These are phyloP conservation scores for Priceomyces castillae DNA, from an alignment of 805 yeast species.

Conservation along the genomic window DNA sequence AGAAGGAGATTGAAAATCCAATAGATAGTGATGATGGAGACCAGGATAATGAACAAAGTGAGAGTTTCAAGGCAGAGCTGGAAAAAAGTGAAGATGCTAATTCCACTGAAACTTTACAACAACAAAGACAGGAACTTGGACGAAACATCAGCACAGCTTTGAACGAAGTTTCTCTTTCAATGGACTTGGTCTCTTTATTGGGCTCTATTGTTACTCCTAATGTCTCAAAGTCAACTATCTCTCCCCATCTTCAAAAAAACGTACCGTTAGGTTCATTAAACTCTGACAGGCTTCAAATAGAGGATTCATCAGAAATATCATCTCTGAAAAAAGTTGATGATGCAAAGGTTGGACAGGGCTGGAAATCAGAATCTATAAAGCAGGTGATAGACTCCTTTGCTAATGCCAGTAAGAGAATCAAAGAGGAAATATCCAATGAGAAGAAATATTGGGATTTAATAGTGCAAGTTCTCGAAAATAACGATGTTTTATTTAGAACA, in stretches of 20 bases:
- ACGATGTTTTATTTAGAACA: conserved; percentile 67
- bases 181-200: conserved; percentile 83
- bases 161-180: conserved; percentile 83
- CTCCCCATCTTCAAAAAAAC: conserved; percentile 72
- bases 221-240: conserved; percentile 83
- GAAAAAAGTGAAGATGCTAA: conserved; percentile 8
- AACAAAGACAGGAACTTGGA: conserved; percentile 52
- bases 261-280: conserved; percentile 75
- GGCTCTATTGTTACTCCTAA: conserved; percentile 81
- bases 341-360: conserved; percentile 61
- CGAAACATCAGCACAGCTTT: conserved; percentile 61
- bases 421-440: conserved; percentile 58
- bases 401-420: conserved; percentile 49
- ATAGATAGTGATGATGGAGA: background rate
- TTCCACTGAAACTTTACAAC: conserved; percentile 42
- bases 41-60: conserved; percentile 6
- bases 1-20: conserved; percentile 40
- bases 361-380: conserved; percentile 75
- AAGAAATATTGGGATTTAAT: conserved; percentile 60
- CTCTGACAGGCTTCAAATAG: conserved; percentile 37
- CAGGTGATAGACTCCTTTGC: conserved; percentile 53
- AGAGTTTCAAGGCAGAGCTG: conserved; percentile 3
- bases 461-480: conserved; percentile 44
- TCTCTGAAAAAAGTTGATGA: conserved; percentile 20
- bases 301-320: conserved; percentile 19